phyloP scores from a whole-genome alignment of 1,284 basidiomycete genomes.

The Xerocomus amazonicus region DNA sequence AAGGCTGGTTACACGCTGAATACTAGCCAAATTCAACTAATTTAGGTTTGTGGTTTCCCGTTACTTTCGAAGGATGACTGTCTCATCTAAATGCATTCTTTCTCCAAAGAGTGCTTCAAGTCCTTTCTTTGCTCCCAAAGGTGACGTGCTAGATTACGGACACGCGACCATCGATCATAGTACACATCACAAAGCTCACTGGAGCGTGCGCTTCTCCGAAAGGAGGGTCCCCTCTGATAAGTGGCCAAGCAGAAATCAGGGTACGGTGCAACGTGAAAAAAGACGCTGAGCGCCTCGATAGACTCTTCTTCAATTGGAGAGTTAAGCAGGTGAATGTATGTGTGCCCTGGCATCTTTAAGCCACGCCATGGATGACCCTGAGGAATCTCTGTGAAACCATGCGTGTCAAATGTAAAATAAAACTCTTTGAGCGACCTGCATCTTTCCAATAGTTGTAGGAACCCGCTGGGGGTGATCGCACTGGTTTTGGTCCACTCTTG shows the following conservation, averaged over 20 bases:
- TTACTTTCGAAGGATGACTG: too few relatives aligned
- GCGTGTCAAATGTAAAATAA: conserved; percentile 7
- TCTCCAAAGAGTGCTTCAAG: conserved; percentile 7
- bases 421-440: conserved; percentile 12
- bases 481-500: conserved; percentile 7
- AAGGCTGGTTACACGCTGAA: too few relatives aligned
- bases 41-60: too few relatives aligned
- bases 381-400: conserved; percentile 11
- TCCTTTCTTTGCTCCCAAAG: conserved; percentile 5
- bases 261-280: conserved; percentile 13
- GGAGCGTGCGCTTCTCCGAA: not conserved
- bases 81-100: too few relatives aligned
- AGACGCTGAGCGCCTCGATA: conserved; percentile 12
- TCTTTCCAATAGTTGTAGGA: conserved; percentile 13
- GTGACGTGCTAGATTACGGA: not conserved
- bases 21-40: too few relatives aligned
- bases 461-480: conserved; percentile 12
- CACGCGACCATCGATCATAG: conserved; percentile 6
- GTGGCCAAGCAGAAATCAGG: conserved; percentile 3
- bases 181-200: conserved; percentile 1
- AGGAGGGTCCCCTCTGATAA: not conserved
- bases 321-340: conserved; percentile 1
- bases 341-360: not conserved
- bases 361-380: conserved; percentile 14
- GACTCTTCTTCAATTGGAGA: conserved; percentile 13